phyloP scores from a whole-genome alignment of 106 monocot species.

The Amphibolis antarctica region DNA sequence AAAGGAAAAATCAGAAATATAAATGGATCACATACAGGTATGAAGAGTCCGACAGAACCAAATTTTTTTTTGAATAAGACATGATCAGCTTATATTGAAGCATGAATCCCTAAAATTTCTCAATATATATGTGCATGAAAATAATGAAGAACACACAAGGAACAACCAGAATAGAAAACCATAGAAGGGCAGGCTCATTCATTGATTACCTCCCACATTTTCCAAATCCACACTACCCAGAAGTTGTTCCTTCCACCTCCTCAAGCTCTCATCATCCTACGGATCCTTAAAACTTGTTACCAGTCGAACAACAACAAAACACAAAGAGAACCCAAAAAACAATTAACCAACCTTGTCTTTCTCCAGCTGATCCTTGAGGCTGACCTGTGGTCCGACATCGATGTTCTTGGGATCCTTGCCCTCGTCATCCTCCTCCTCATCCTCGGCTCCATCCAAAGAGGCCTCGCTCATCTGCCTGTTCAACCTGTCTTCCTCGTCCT shows the following conservation, averaged over 20 bases:
- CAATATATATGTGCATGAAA: too few species aligned
- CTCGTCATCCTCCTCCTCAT: conserved; percentile 53
- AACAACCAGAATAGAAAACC: too few species aligned
- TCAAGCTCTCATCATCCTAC: conserved; percentile 92
- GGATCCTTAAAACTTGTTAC: conserved; percentile 2
- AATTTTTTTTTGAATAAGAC: too few species aligned
- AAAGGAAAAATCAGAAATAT: too few species aligned
- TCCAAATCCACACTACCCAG: conserved; percentile 72
- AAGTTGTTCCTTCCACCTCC: conserved; percentile 93
- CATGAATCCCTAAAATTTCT: too few species aligned
- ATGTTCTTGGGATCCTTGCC: conserved; percentile 28
- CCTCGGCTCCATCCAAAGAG: conserved; percentile 26
- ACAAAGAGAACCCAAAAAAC: neutral
- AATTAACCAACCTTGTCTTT: conserved; percentile 54
- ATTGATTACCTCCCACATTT: conserved; percentile 65
- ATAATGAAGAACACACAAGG: too few species aligned
- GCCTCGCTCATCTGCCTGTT: conserved; percentile 34
- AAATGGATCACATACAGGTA: too few species aligned
- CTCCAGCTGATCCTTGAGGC: conserved; percentile 68
- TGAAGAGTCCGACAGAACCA: too few species aligned
- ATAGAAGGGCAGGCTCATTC: too few species aligned
- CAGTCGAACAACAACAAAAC: neutral
- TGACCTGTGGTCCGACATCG: conserved; percentile 70
- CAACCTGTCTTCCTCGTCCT: conserved; percentile 4
- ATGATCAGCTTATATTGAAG: too few species aligned